Evolutionary conservation across 352 stramenopile genomes (phyloP).

Genomic region (Pythium rishiriense): DNA sequence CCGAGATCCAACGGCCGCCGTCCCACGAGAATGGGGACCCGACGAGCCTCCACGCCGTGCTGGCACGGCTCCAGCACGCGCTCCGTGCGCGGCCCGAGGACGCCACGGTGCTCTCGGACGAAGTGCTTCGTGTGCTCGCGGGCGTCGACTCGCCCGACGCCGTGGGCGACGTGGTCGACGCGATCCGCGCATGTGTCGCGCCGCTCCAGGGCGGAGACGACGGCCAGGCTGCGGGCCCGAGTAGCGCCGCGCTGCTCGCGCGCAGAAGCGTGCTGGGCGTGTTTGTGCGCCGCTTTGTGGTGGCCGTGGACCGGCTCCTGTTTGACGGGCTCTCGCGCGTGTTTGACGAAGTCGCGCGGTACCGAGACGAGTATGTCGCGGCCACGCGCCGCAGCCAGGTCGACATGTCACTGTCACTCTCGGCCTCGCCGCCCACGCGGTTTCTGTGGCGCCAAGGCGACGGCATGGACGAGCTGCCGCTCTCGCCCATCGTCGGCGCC

Average conservation of each 20-base stretch:
- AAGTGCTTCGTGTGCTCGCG: constrained; percentile 53
- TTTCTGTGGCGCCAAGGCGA: constrained; percentile 26
- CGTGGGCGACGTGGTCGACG: constrained; percentile 65
- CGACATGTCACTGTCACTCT: constrained; percentile 27
- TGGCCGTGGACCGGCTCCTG: constrained; percentile 53
- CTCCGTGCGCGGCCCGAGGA: constrained; percentile 35
- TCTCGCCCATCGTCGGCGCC: constrained; percentile 28
- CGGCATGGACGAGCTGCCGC: constrained; percentile 26
- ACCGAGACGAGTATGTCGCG: constrained; percentile 41
- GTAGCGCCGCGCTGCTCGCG: constrained; percentile 43
- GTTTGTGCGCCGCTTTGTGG: constrained; percentile 71
- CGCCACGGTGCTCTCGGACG: constrained; percentile 43
- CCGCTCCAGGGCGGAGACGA: constrained; percentile 39
- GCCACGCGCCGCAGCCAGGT: constrained; percentile 2
- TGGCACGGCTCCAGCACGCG: constrained; percentile 45
- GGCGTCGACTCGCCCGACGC: constrained; percentile 64
- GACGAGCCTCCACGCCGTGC: constrained; percentile 42
- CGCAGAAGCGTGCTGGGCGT: constrained; percentile 61
- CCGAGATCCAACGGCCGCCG: constrained; percentile 54
- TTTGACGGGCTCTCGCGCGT: constrained; percentile 74
- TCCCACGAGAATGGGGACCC: neutral
- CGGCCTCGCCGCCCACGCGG: constrained; percentile 24
- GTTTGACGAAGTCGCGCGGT: constrained; percentile 62
- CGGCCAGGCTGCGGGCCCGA: constrained; percentile 53
- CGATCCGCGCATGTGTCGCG: constrained; percentile 59